Base-by-base conservation (phyloP, 2,329 filamentous ascomycete genomes). In the Colletotrichum magnum region DNA sequence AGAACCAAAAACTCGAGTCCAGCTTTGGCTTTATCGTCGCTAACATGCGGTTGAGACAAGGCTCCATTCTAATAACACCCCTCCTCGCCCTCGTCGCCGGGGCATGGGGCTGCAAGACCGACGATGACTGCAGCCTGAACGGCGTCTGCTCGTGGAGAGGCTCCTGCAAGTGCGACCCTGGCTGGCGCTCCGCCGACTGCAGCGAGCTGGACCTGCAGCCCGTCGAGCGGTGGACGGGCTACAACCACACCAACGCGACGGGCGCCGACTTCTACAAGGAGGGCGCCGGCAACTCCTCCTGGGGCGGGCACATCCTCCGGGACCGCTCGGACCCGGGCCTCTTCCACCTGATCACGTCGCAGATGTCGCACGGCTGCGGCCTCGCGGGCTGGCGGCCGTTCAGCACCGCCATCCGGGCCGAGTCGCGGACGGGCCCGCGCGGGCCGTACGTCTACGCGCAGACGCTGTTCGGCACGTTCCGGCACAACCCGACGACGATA, bases 311-410 rank as follows among this genome's bases (percentile, higher is more conserved):
- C 13, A 84, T 86, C 41, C 60, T 86, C 0, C 82, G 82, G 47
- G 85, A 86, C 58, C 81, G 75, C 0, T 16, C 72, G 0, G 77
- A 85, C 15, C 70, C 71, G 0, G 60, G 64, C 0, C 74, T 85
- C 0, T 84, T 85, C 58, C 84, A 86, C 59, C 79, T 87, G 0
- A 76, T 86, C 52, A 78, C 79, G 1, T 81, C 83, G 0, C 82
- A 86, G 57, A 85, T 86, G 65, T 76, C 78, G 0, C 77, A 81
- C 58, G 82, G 81, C 6, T 87, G 84, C 59, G 84, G 84, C 0
- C 76, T 87, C 1, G 75, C 75, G 6, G 83, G 81, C n/a, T 87
- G 85, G 84, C 77, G 80, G 12, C 84, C 83, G 0, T 83, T 81
- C 58, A 83, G 81, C 18, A 82, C 79, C 18, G 77, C 86, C 18